Evolutionary conservation across 2,329 filamentous ascomycete species (phyloP).

Genomic region (Seiridium unicorne): DNA sequence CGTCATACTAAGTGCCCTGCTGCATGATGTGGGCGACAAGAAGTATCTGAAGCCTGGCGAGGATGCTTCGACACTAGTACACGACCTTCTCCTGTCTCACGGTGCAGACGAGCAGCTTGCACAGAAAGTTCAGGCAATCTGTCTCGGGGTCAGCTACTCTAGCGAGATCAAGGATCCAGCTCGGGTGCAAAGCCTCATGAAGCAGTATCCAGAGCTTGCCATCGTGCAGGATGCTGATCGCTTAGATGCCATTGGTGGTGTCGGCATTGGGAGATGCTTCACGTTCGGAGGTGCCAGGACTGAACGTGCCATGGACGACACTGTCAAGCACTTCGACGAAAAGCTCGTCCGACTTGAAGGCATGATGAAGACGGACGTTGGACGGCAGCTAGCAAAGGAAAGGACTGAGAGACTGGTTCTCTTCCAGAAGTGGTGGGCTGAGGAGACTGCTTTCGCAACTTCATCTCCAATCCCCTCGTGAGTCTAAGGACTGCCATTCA

Average conservation of each 20-base stretch:
- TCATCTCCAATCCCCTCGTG: constrained; percentile 3
- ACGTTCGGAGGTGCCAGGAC: constrained; percentile 69
- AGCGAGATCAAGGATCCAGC: constrained; percentile 67
- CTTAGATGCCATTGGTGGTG: constrained; percentile 84
- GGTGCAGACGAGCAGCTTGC: constrained; percentile 61
- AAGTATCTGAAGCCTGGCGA: constrained; percentile 69
- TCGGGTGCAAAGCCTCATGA: constrained; percentile 60
- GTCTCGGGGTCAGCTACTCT: constrained; percentile 75
- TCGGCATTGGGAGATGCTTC: constrained; percentile 79
- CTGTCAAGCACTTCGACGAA: constrained; percentile 73
- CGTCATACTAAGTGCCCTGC: constrained; percentile 68
- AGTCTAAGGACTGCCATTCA: neutral
- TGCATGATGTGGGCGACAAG: constrained; percentile 87
- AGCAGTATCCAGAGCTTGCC: constrained; percentile 68
- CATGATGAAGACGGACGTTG: constrained; percentile 64
- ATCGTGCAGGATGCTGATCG: constrained; percentile 92
- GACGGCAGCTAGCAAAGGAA: constrained; percentile 50
- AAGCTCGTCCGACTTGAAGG: constrained; percentile 67
- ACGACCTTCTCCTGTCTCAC: constrained; percentile 51
- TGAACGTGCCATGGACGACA: constrained; percentile 54
- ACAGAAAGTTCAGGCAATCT: constrained; percentile 67
- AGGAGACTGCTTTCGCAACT: constrained; percentile 39
- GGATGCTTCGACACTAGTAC: constrained; percentile 55
- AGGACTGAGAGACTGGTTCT: constrained; percentile 49
- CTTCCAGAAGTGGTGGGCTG: constrained; percentile 59